Evolutionary conservation across 768 basidiomycete genomes (phyloP).

Genomic region (Mycena metata): DNA sequence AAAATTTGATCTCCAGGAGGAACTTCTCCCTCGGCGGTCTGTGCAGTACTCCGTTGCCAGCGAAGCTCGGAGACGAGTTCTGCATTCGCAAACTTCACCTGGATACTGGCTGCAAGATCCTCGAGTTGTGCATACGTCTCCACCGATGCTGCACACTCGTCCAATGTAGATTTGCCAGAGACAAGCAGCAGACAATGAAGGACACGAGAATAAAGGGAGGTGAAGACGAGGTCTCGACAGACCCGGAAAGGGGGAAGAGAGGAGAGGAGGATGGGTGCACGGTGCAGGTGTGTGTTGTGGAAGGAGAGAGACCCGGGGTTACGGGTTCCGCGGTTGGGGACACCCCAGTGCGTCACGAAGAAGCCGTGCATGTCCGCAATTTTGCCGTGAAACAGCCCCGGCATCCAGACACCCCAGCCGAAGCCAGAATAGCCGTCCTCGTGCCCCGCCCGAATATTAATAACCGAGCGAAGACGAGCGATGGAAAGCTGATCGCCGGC

Average conservation of each 20-base stretch:
- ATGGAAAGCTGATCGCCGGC: constrained; percentile 54
- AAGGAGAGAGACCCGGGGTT: constrained; percentile 51
- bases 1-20: constrained; percentile 18
- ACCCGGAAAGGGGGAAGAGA: constrained; percentile 51
- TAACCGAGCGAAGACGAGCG: constrained; percentile 48
- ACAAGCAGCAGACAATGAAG: constrained; percentile 17
- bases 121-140: constrained; percentile 4
- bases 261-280: constrained; percentile 51
- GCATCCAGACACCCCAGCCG: constrained; percentile 43
- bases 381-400: constrained; percentile 56
- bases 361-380: constrained; percentile 49
- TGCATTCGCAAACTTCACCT: constrained; percentile 23
- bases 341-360: constrained; percentile 50
- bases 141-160: constrained; percentile 36
- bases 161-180: constrained; percentile 24
- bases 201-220: constrained; percentile 23
- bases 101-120: constrained; percentile 32
- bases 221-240: constrained; percentile 51
- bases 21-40: constrained; percentile 23
- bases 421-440: constrained; percentile 41
- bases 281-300: constrained; percentile 51
- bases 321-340: constrained; percentile 40
- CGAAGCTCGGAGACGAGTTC: constrained; percentile 7
- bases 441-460: constrained; percentile 43
- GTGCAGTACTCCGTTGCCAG: constrained; percentile 10